Conservation (phyloP, 2,329 filamentous ascomycete species). For the Diplodia sapinea region DNA sequence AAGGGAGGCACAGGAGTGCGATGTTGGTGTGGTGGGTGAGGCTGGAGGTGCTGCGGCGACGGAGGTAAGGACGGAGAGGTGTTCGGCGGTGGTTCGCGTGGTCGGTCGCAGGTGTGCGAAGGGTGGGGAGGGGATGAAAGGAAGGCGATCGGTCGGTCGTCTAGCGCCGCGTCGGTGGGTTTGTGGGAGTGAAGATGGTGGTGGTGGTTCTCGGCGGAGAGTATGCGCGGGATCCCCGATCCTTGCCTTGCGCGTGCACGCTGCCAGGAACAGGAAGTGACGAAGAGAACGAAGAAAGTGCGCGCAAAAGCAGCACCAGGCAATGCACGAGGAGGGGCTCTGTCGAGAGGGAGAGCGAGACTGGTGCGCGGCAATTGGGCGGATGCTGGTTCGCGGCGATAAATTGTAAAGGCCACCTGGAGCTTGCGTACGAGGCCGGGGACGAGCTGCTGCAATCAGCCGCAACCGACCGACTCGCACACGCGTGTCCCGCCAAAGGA, state of each 20-base stretch:
- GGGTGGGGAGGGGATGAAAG: not conserved
- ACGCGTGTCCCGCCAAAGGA: slow-evolving; percentile 9
- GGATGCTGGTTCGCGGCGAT: slow-evolving; percentile 3
- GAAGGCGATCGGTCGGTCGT: not conserved
- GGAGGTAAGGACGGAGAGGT: not conserved
- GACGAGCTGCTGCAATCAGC: slow-evolving; percentile 17
- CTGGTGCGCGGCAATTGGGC: slow-evolving; percentile 21
- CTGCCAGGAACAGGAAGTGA: slow-evolving; percentile 18
- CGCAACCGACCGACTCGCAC: slow-evolving; percentile 15
- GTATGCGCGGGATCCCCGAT: not conserved
- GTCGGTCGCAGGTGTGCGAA: not conserved
- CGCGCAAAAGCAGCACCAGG: slow-evolving; percentile 13
- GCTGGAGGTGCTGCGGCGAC: not conserved
- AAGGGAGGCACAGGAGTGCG: not conserved
- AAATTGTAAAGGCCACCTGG: slow-evolving; percentile 28
- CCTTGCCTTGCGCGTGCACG: not conserved
- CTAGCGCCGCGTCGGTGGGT: not conserved
- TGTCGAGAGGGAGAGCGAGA: not conserved
- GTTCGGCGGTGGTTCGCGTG: not conserved
- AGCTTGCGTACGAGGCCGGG: slow-evolving; percentile 17
- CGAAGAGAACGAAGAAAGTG: not conserved
- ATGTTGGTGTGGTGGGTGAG: not conserved
- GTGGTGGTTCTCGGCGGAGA: not conserved
- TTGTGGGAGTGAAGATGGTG: not conserved
- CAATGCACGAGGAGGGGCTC: not conserved